Percentiles rank a stretch among this genome's conserved stretches.
These are phyloP conservation scores for Obelidium mucronatum DNA, from an alignment of 192 early-diverging fungal species.

Conservation along the genomic window DNA sequence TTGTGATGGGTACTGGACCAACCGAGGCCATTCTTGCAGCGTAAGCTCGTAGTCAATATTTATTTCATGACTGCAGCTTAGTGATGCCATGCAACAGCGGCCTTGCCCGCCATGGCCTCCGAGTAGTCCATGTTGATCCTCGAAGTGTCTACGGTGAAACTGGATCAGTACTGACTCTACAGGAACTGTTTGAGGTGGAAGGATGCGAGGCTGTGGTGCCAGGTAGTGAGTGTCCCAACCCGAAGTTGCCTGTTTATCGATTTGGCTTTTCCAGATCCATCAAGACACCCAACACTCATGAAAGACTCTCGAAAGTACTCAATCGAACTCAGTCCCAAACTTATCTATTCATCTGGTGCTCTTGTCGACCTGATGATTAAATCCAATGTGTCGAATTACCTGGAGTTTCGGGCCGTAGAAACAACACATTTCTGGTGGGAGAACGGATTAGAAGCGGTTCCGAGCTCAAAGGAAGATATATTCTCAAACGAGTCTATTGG, in stretches of 20 bases:
- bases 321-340: slow-evolving; percentile 74
- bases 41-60: no score
- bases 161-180: slow-evolving; percentile 63
- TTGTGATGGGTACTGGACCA: slow-evolving; percentile 89
- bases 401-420: slow-evolving; percentile 89
- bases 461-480: slow-evolving; percentile 90
- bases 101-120: slow-evolving; percentile 68
- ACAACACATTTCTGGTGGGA: slow-evolving; percentile 64
- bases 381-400: slow-evolving; percentile 81
- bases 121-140: slow-evolving; percentile 85
- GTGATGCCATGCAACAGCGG: slow-evolving; percentile 49
- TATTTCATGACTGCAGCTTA: no score
- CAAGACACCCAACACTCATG: no score
- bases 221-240: neutral
- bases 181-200: slow-evolving; percentile 54
- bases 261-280: no score
- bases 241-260: no score
- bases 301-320: slow-evolving; percentile 66
- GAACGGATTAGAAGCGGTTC: slow-evolving; percentile 64
- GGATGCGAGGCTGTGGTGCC: no score
- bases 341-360: slow-evolving; percentile 71
- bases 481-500: slow-evolving; percentile 79
- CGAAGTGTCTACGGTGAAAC: slow-evolving; percentile 81
- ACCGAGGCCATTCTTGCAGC: slow-evolving; percentile 82
- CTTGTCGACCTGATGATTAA: slow-evolving; percentile 78